phyloP scores from a whole-genome alignment of 495 filamentous ascomycete genomes.

The Podospora appendiculata region DNA sequence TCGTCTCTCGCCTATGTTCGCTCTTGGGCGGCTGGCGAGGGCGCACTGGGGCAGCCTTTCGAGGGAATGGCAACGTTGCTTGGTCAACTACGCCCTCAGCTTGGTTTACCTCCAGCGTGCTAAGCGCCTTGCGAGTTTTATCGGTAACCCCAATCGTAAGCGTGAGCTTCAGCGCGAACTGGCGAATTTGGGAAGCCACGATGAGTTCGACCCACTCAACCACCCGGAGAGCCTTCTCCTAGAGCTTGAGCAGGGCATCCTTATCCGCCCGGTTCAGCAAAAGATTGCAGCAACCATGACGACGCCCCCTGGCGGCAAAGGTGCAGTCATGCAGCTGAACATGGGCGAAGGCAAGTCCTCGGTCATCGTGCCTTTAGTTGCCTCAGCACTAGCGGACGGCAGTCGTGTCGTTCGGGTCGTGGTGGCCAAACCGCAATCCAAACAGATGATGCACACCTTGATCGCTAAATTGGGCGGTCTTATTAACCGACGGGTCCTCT shows the following conservation, averaged over 20 bases:
- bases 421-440: slow-evolving; percentile 54
- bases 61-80: slow-evolving; percentile 21
- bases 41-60: no score
- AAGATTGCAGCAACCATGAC: slow-evolving; percentile 53
- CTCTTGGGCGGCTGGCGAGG: no score
- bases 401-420: slow-evolving; percentile 47
- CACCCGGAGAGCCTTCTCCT: slow-evolving; percentile 58
- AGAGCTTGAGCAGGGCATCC: slow-evolving; percentile 55
- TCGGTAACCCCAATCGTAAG: slow-evolving; percentile 7
- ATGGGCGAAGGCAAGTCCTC: slow-evolving; percentile 73
- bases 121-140: slow-evolving; percentile 22
- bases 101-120: slow-evolving; percentile 30
- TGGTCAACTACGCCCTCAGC: slow-evolving; percentile 29
- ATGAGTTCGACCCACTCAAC: slow-evolving; percentile 37
- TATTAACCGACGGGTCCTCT: slow-evolving; percentile 47
- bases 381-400: slow-evolving; percentile 46
- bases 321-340: slow-evolving; percentile 60
- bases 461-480: slow-evolving; percentile 52
- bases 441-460: slow-evolving; percentile 56
- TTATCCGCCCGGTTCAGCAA: slow-evolving; percentile 54
- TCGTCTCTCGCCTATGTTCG: no score
- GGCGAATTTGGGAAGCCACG: slow-evolving; percentile 39
- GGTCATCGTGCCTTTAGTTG: slow-evolving; percentile 59
- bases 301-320: slow-evolving; percentile 31
- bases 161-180: slow-evolving; percentile 43